Base-by-base conservation (phyloP, 139 green algal species). In the Tetradesmus obliquus region DNA sequence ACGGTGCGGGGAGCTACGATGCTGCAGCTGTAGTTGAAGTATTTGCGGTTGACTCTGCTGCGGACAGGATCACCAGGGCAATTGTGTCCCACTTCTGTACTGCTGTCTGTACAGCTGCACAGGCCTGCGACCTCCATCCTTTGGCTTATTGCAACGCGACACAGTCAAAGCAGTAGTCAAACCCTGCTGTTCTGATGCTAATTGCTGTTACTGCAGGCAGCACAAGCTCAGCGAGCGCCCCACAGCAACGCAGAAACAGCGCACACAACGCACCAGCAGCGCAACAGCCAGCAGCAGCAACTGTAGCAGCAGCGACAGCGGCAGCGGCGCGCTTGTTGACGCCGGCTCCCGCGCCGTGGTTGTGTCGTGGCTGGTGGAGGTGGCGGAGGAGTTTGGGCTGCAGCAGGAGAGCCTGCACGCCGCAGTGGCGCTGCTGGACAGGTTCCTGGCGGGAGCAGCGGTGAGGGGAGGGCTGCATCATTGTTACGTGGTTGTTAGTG, bases 381-480 rank as follows among this genome's bases (percentile, higher is more conserved):
- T 96, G 19, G 87, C 81, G 0, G 15, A 82, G 54, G 95, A 96
- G 88, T 97, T 92, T 91, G 90, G 90, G 10, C 90, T 97, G 72
- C 89, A 93, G 88, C 93, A 95, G 84, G 92, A 96, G 66, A 96
- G 92, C 62, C 91, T 97, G 86, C 92, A 95, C 79, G 51, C 95
- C 20, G 92, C 91, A 3, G 82, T 93, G 0, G 55, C 84, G 1
- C 91, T 94, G 54, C 58, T 97, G 53, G 95, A 97, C 84, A 93
- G 94, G 32, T 97, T 96, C 90, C 92, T 97, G 15, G 74, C 12
- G 22, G 80, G 45, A 10, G 66, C 74, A 24, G 8, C 82, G 17
- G 87, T 91, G 74, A 82, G 66, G 19, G 32, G 32, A 45, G 32
- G 32, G 32, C 32, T 45, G 32, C 32, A 45, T 45, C 32, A 45